Conservation (phyloP, 106 monocot genomes). For the Dendrobium officinale region DNA sequence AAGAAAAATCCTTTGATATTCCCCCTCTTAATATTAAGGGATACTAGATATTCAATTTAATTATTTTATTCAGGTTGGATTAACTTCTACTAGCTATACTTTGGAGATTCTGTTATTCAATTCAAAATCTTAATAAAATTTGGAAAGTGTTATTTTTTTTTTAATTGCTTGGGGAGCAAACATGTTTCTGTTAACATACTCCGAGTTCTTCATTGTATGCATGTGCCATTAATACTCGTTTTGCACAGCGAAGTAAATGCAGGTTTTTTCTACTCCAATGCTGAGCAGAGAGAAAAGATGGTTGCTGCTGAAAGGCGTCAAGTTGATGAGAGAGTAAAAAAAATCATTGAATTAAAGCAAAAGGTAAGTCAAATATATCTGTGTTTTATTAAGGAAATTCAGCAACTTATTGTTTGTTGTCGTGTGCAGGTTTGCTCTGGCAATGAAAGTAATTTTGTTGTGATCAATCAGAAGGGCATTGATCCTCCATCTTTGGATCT, state of each 20-base stretch:
- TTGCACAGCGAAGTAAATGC: conserved; percentile 93
- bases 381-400: neutral
- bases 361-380: conserved; percentile 34
- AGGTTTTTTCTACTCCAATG: conserved; percentile 97
- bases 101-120: neutral
- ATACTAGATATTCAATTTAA: too few species aligned
- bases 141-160: neutral
- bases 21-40: too few species aligned
- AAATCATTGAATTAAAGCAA: conserved; percentile 89
- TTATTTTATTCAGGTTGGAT: neutral
- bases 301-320: conserved; percentile 92
- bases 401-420: neutral
- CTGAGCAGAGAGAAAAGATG: conserved; percentile 98
- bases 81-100: neutral
- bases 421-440: conserved; percentile 61
- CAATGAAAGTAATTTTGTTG: conserved; percentile 81
- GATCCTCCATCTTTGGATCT: conserved; percentile 97
- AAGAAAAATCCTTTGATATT: too few species aligned
- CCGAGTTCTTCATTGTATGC: neutral
- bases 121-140: neutral
- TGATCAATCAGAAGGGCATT: conserved; percentile 99
- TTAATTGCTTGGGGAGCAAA: neutral
- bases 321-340: conserved; percentile 83
- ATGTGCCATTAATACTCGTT: conserved; percentile 10
- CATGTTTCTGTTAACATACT: neutral